Base-by-base conservation (phyloP, 257 asterid genomes). In the Prunella vulgaris region DNA sequence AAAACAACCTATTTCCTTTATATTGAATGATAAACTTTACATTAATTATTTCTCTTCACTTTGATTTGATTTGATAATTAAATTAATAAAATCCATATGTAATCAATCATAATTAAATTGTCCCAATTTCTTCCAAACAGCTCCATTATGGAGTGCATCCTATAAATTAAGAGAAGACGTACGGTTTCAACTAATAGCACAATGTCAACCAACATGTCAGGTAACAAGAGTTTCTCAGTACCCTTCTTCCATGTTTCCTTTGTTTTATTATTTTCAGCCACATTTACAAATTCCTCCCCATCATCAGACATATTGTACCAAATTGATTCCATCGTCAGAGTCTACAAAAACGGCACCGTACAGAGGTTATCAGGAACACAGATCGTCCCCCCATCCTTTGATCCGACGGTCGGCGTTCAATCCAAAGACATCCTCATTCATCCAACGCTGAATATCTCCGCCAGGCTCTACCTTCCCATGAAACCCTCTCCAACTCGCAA, bases 391-490 rank as follows among this genome's bases (percentile, higher is more conserved):
- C 75, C 90, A 1, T 69, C 78, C 1, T 24, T 66, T 0, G 72
- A 80, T 74, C 71, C 80, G 17, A 78, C 8, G 9, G 78, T 83
- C 9, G 84, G 82, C 1, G 87, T 75, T 37, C 64, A 61, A 6
- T 78, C 84, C 52, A 88, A 86, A 72, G 96, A 88, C 67, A 57
- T 81, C 35, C 0, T 10, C 4, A 67, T 88, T 32, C 5, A 81
- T 0, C 68, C 71, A 8, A 9, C 66, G 0, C 38, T 59, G n/a
- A 57, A 77, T 10, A 28, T 85, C 2, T 75, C 86, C 0, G 93
- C 86, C 0, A 68, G 96, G 14, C 66, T 88, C 28, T 83, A 67
- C 82, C 72, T 81, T 7, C 93, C 93, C 51, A 51, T 37, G 37
- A 64, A 22, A 3, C 37, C 77, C 46, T n/a, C 21, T 3, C 0